These are phyloP conservation scores for Polyporus tsugae DNA, from an alignment of 1,284 basidiomycete genomes.

Conservation along the genomic window DNA sequence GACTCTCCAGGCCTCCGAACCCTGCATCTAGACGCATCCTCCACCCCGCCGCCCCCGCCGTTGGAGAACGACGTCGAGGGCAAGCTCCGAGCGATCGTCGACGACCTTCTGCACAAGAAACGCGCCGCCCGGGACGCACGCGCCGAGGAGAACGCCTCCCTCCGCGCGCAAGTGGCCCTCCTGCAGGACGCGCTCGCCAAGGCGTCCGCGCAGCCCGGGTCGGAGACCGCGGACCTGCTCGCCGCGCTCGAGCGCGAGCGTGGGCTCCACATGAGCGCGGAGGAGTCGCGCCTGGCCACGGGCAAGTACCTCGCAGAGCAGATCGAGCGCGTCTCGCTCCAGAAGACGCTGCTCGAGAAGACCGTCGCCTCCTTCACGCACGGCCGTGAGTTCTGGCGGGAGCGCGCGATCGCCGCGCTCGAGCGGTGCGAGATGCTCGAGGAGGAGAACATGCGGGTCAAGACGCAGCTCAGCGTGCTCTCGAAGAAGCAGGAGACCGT, in stretches of 20 bases:
- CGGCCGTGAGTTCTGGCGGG: slow-evolving; percentile 22
- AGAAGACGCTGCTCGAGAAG: slow-evolving; percentile 18
- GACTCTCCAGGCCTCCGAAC: background rate
- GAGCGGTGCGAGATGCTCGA: slow-evolving; percentile 28
- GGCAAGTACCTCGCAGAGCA: slow-evolving; percentile 31
- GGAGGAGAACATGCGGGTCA: slow-evolving; percentile 29
- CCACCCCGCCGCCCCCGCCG: background rate
- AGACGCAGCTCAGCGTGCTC: slow-evolving; percentile 23
- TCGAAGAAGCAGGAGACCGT: slow-evolving; percentile 17
- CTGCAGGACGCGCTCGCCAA: slow-evolving; percentile 22
- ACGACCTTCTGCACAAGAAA: slow-evolving; percentile 26
- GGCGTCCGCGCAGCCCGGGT: slow-evolving; percentile 17
- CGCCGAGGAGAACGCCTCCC: slow-evolving; percentile 26
- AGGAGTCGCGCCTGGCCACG: slow-evolving; percentile 23
- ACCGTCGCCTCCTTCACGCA: slow-evolving; percentile 20
- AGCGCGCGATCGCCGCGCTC: slow-evolving; percentile 23
- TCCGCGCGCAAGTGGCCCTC: slow-evolving; percentile 27
- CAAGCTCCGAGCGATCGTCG: slow-evolving; percentile 28
- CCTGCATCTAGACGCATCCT: background rate
- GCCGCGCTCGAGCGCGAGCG: slow-evolving; percentile 28
- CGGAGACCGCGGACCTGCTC: slow-evolving; percentile 14
- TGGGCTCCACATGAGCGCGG: slow-evolving; percentile 21
- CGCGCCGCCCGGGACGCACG: slow-evolving; percentile 21
- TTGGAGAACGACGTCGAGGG: slow-evolving; percentile 17
- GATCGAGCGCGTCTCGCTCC: slow-evolving; percentile 21